Percentiles rank a stretch among this genome's conserved stretches.
phyloP scores from a whole-genome alignment of 1,284 basidiomycete genomes.

The Cryptococcus sp. region DNA sequence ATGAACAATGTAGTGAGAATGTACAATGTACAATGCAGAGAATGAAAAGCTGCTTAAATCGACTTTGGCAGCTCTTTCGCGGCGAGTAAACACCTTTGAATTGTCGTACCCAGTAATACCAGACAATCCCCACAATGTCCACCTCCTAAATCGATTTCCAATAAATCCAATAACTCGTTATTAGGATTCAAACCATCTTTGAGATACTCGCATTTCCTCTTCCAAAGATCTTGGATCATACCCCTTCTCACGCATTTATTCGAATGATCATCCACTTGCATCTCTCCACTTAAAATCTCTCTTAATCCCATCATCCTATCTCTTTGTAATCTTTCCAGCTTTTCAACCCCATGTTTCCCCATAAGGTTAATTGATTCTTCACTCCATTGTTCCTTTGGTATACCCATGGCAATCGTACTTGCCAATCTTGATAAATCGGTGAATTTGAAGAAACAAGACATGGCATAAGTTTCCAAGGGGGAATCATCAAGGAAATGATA shows the following conservation, averaged over 20 bases:
- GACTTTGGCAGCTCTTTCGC: slow-evolving; percentile 22
- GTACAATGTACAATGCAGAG: too few relatives aligned
- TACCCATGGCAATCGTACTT: slow-evolving; percentile 10
- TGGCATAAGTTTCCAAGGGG: slow-evolving; percentile 28
- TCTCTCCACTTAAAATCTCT: slow-evolving; percentile 13
- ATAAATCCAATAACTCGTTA: slow-evolving; percentile 24
- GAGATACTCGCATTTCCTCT: slow-evolving; percentile 4
- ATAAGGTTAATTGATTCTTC: slow-evolving; percentile 18
- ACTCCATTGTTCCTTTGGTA: slow-evolving; percentile 16
- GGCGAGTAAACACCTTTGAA: slow-evolving; percentile 22
- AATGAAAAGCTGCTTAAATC: slow-evolving; percentile 5
- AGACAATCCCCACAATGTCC: slow-evolving; percentile 31
- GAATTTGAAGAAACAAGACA: slow-evolving; percentile 34
- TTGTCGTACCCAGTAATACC: slow-evolving; percentile 18
- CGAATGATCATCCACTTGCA: slow-evolving; percentile 19
- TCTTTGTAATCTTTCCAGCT: slow-evolving; percentile 14
- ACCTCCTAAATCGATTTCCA: slow-evolving; percentile 25
- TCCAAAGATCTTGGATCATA: slow-evolving; percentile 19
- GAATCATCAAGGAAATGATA: slow-evolving; percentile 8
- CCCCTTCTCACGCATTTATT: slow-evolving; percentile 6
- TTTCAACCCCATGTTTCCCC: slow-evolving; percentile 15
- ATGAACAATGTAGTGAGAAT: too few relatives aligned
- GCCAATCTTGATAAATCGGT: slow-evolving; percentile 29
- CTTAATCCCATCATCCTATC: slow-evolving; percentile 15
- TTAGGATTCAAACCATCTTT: slow-evolving; percentile 6